Conservation (phyloP, 306 rosid species). For the Cucurbita ficifolia region DNA sequence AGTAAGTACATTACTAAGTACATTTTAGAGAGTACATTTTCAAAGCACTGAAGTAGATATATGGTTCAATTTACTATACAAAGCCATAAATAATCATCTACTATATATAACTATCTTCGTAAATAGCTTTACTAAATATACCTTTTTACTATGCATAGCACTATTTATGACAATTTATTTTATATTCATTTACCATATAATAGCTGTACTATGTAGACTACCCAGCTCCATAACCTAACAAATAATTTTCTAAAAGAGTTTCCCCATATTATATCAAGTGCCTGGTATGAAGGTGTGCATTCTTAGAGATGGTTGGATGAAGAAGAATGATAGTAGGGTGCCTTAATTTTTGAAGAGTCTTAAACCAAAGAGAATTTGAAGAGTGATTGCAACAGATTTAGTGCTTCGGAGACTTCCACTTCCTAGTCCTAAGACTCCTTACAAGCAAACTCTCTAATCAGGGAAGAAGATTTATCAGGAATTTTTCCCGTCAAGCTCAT, state of each 20-base stretch:
- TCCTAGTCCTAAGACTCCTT: not conserved
- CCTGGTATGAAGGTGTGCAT: not conserved
- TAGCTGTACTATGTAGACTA: no score
- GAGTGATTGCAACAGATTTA: not conserved
- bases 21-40: no score
- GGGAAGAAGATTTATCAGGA: not conserved
- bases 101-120: no score
- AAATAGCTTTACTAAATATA: no score
- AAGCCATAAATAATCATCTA: no score
- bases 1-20: no score
- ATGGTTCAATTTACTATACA: no score
- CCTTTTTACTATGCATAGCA: no score
- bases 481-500: not conserved
- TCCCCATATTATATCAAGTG: not conserved
- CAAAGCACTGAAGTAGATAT: no score
- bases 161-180: no score
- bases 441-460: not conserved
- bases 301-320: not conserved
- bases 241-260: not conserved
- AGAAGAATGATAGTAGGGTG: not conserved
- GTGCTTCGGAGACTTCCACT: not conserved
- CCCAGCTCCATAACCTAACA: no score
- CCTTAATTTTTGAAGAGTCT: not conserved
- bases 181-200: no score
- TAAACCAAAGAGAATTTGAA: not conserved